Conservation (phyloP, 306 rosid species). For the Senna tora region DNA sequence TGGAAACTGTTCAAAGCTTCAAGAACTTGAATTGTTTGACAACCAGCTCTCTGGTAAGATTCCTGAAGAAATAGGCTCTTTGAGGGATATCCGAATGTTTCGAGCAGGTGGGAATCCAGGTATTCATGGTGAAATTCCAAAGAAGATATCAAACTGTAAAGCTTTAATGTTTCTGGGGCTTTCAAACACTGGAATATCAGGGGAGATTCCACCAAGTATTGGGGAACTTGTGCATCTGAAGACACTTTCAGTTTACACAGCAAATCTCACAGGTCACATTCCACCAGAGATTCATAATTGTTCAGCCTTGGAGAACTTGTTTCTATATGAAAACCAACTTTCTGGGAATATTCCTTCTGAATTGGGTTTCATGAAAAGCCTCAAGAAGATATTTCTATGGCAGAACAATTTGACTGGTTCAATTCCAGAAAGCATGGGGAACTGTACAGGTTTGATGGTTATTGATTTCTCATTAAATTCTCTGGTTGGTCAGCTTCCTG, state of each 20-base stretch:
- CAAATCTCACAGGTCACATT: constrained; percentile 77
- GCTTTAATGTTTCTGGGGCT: constrained; percentile 72
- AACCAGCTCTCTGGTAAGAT: constrained; percentile 78
- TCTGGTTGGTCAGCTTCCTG: constrained; percentile 69
- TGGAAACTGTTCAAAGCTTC: constrained; percentile 82
- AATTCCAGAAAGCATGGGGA: constrained; percentile 72
- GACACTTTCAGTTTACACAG: constrained; percentile 81
- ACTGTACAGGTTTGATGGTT: constrained; percentile 64
- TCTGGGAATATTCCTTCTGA: constrained; percentile 74
- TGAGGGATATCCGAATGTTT: constrained; percentile 55
- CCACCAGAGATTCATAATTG: constrained; percentile 84
- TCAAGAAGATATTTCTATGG: constrained; percentile 75
- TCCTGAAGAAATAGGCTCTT: constrained; percentile 71
- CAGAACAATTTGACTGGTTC: constrained; percentile 74
- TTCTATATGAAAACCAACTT: constrained; percentile 82
- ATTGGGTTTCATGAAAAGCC: constrained; percentile 65
- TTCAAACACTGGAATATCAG: constrained; percentile 79
- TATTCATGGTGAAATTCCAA: constrained; percentile 81
- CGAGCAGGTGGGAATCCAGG: constrained; percentile 88
- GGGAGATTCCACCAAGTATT: constrained; percentile 73
- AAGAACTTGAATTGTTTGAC: constrained; percentile 68
- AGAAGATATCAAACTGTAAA: constrained; percentile 75
- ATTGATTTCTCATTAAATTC: constrained; percentile 86
- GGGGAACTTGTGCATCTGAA: constrained; percentile 76
- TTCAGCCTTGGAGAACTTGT: constrained; percentile 72